Evolutionary conservation across 1,284 basidiomycete genomes (phyloP).

Genomic region (Cryptococcus amylolentus): DNA sequence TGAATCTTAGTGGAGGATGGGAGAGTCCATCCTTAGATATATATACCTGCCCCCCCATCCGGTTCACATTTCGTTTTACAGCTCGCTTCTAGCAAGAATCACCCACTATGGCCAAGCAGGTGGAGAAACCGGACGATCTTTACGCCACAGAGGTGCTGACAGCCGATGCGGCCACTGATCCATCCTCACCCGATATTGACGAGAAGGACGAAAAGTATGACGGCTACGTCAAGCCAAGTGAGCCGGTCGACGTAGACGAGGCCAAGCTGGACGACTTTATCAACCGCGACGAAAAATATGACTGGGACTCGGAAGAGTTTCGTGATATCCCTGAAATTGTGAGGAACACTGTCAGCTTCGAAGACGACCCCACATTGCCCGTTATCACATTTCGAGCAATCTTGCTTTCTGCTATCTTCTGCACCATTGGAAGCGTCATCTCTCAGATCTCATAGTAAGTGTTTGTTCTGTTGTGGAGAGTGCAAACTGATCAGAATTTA

Average conservation of each 20-base stretch:
- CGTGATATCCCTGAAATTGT: conserved; percentile 18
- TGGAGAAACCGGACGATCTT: neutral
- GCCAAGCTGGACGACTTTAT: conserved; percentile 9
- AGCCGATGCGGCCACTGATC: neutral
- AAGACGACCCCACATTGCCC: conserved; percentile 17
- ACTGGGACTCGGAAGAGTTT: conserved; percentile 19
- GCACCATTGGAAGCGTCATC: conserved; percentile 16
- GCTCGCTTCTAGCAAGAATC: too few species aligned
- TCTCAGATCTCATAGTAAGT: conserved; percentile 19
- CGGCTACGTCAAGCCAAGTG: neutral
- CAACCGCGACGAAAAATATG: conserved; percentile 46
- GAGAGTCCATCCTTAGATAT: too few species aligned
- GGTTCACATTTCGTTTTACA: too few species aligned
- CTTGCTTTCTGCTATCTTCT: conserved; percentile 18
- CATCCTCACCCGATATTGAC: neutral
- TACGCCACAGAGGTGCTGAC: neutral
- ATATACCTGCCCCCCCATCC: too few species aligned
- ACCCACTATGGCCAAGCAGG: neutral
- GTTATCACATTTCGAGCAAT: conserved; percentile 17
- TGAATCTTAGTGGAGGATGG: too few species aligned
- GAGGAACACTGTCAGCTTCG: conserved; percentile 17
- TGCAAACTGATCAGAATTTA: neutral
- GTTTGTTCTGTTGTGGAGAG: neutral
- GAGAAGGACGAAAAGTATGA: conserved; percentile 3
- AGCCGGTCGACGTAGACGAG: neutral